phyloP scores from a whole-genome alignment of 164 flowering plant species.

The Cinnamomum chago region DNA sequence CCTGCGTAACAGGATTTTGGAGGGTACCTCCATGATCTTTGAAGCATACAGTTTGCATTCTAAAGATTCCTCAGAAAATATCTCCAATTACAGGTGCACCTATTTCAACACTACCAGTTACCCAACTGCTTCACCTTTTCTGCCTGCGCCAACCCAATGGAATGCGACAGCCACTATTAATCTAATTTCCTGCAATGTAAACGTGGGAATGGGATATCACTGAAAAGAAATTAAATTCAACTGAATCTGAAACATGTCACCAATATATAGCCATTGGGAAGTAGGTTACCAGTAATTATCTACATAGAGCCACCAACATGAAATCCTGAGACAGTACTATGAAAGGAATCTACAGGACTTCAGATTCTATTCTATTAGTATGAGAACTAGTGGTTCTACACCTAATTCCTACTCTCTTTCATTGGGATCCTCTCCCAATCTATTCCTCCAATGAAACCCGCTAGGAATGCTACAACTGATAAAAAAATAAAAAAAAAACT shows the following conservation, averaged over 20 bases:
- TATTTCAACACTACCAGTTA: neutral
- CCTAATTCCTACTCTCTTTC: neutral
- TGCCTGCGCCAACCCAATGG: neutral
- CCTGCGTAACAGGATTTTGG: conserved; percentile 33
- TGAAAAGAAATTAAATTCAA: neutral
- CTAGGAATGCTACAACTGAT: neutral
- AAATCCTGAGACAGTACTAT: neutral
- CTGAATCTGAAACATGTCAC: neutral
- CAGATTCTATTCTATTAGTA: neutral
- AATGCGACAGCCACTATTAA: neutral
- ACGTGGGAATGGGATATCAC: neutral
- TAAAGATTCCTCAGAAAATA: neutral
- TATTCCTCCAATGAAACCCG: neutral
- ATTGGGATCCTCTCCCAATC: neutral
- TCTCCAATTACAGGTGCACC: neutral
- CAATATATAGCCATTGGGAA: neutral
- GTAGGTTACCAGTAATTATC: neutral
- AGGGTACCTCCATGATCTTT: conserved; percentile 39
- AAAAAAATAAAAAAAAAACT: neutral
- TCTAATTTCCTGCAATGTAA: conserved; percentile 8
- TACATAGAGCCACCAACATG: neutral
- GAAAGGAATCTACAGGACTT: neutral
- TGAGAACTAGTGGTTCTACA: neutral
- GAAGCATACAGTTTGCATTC: conserved; percentile 38
- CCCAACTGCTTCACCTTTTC: conserved; percentile 4